Percentiles rank a stretch among this genome's conserved stretches.
Conservation (phyloP, 352 stramenopile genomes). For the Aphanomyces astaci region DNA sequence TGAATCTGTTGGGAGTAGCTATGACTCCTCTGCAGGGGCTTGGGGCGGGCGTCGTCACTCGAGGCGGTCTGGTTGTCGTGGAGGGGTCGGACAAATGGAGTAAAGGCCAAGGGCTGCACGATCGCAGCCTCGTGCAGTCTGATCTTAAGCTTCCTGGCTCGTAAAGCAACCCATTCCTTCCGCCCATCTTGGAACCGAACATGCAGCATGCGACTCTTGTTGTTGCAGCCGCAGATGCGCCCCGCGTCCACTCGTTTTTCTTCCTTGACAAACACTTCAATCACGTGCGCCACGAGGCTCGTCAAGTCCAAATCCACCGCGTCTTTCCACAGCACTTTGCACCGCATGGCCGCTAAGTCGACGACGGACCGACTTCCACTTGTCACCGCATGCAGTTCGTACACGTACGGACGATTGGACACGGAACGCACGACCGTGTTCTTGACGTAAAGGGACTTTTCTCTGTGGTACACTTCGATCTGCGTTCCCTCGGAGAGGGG, state of each 20-base stretch:
- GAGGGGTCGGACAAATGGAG: not conserved
- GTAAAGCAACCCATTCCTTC: conserved; percentile 3
- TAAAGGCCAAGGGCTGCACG: not conserved
- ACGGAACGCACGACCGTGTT: not conserved
- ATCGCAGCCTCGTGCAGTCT: not conserved
- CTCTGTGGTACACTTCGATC: conserved; percentile 9
- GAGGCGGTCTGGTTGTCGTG: not conserved
- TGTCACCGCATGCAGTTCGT: not conserved
- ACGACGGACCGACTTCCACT: not conserved
- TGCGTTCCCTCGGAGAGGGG: not conserved
- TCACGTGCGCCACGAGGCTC: not conserved
- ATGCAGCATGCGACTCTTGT: conserved; percentile 1
- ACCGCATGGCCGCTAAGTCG: not conserved
- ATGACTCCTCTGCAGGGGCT: not conserved
- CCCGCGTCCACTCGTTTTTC: conserved; percentile 7
- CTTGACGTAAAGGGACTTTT: not conserved
- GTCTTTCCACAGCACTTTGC: not conserved
- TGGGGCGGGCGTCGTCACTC: not conserved
- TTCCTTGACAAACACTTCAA: conserved; percentile 15
- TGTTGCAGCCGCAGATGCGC: conserved; percentile 3
- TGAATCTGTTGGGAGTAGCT: not conserved
- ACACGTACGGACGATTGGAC: not conserved
- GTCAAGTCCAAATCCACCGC: not conserved
- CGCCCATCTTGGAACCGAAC: conserved; percentile 11
- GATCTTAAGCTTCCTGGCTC: conserved; percentile 17